Conservation (phyloP, 106 monocot genomes). For the Hemerocallis citrina region DNA sequence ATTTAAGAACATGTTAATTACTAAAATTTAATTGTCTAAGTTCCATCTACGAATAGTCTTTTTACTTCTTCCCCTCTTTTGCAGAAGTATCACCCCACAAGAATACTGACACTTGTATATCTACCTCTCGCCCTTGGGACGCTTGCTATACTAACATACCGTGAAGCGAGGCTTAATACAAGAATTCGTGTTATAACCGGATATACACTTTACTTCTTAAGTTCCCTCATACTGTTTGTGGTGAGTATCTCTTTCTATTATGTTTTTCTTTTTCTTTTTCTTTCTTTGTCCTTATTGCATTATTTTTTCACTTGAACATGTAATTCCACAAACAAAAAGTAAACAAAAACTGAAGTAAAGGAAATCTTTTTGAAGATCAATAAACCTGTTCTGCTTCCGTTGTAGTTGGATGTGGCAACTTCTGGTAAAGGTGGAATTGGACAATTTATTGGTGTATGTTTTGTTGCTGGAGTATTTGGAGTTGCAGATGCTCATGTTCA, state of each 20-base stretch:
- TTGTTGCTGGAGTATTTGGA: constrained; percentile 46
- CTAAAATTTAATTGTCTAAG: too few species aligned
- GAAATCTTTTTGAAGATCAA: too few species aligned
- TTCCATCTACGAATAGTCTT: too few species aligned
- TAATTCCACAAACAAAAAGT: too few species aligned
- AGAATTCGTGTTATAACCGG: constrained; percentile 12
- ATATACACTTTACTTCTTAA: constrained; percentile 17
- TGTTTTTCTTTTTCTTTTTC: background rate
- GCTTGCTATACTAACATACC: constrained; percentile 13
- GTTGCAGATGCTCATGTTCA: constrained; percentile 51
- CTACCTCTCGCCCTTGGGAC: constrained; percentile 20
- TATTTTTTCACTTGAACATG: too few species aligned
- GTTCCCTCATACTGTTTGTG: constrained; percentile 10
- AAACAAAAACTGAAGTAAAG: too few species aligned
- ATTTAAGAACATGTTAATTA: too few species aligned
- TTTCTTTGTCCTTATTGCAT: too few species aligned
- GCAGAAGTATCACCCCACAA: constrained; percentile 25
- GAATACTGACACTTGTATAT: constrained; percentile 22
- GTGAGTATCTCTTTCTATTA: background rate
- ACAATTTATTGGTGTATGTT: constrained; percentile 32
- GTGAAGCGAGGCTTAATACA: constrained; percentile 22
- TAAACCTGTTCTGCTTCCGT: too few species aligned
- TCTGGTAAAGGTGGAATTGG: constrained; percentile 41
- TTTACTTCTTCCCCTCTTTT: background rate
- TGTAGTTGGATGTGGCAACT: constrained; percentile 48